Conservation (phyloP, 495 filamentous ascomycete species). For the Chaetomium tenue region DNA sequence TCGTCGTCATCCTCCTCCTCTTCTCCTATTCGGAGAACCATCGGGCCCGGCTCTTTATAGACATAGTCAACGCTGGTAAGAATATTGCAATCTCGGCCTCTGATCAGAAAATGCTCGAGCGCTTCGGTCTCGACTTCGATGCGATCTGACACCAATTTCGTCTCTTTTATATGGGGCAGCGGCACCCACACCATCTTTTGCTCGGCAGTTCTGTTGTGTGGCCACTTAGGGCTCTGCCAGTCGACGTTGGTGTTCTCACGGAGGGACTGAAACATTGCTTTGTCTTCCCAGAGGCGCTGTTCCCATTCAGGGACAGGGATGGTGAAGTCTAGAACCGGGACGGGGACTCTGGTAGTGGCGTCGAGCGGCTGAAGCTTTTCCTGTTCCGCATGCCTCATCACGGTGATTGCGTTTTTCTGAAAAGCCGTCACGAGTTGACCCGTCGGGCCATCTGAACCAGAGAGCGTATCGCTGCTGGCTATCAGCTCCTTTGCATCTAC, state of each 20-base stretch:
- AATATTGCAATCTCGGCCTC: slow-evolving; percentile 27
- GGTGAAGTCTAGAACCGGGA: slow-evolving; percentile 62
- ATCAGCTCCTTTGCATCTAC: slow-evolving; percentile 27
- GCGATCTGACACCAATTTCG: slow-evolving; percentile 32
- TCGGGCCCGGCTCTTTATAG: slow-evolving; percentile 54
- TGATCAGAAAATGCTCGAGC: slow-evolving; percentile 29
- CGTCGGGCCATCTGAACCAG: slow-evolving; percentile 32
- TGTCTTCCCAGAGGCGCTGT: slow-evolving; percentile 23
- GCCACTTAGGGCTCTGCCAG: slow-evolving; percentile 42
- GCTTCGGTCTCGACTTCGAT: slow-evolving; percentile 35
- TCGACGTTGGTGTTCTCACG: slow-evolving; percentile 24
- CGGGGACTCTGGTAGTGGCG: slow-evolving; percentile 53
- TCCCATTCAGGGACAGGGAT: slow-evolving; percentile 58
- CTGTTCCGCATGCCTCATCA: slow-evolving; percentile 52
- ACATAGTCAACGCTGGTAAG: slow-evolving; percentile 43
- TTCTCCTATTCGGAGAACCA: slow-evolving; percentile 50
- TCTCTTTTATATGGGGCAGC: slow-evolving; percentile 38
- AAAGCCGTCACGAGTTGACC: slow-evolving; percentile 45
- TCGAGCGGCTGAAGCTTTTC: slow-evolving; percentile 61
- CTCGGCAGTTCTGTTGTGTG: slow-evolving; percentile 42
- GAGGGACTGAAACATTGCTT: slow-evolving; percentile 36
- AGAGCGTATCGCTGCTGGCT: slow-evolving; percentile 24
- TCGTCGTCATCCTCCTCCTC: slow-evolving; percentile 52
- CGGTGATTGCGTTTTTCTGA: slow-evolving; percentile 44
- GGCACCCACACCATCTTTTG: slow-evolving; percentile 50